Conservation (phyloP, 371 early-diverging fungal genomes). For the Dichotomocladium elegans region DNA sequence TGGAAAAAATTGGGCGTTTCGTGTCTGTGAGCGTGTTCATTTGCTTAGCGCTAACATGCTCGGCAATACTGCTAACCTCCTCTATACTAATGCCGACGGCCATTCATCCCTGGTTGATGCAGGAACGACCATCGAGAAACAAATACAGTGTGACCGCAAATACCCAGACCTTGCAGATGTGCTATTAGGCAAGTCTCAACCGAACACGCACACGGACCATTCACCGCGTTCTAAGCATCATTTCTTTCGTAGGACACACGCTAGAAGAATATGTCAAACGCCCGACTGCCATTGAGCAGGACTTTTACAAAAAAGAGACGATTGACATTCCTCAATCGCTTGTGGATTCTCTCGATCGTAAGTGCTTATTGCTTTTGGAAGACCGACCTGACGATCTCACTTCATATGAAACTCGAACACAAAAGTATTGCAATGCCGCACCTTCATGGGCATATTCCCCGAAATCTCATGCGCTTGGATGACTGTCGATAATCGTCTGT, state of each 20-base stretch:
- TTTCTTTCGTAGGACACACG: conserved; percentile 11
- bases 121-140: conserved; percentile 38
- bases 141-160: conserved; percentile 40
- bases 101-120: conserved; percentile 11
- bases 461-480: conserved; percentile 78
- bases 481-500: conserved; percentile 72
- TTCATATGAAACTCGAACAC: background rate
- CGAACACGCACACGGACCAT: background rate
- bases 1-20: no score
- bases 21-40: no score
- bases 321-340: conserved; percentile 65
- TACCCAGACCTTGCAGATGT: conserved; percentile 46
- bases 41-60: no score
- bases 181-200: conserved; percentile 19
- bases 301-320: conserved; percentile 3
- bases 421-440: conserved; percentile 69
- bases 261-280: conserved; percentile 12
- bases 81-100: no score
- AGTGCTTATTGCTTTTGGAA: conserved; percentile 1
- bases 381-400: background rate
- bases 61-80: no score
- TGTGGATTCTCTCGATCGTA: conserved; percentile 70
- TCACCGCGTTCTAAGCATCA: background rate
- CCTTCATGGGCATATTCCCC: conserved; percentile 83
- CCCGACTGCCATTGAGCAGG: conserved; percentile 1